Base-by-base conservation (phyloP, 306 rosid genomes). In the Castanospermum australe region DNA sequence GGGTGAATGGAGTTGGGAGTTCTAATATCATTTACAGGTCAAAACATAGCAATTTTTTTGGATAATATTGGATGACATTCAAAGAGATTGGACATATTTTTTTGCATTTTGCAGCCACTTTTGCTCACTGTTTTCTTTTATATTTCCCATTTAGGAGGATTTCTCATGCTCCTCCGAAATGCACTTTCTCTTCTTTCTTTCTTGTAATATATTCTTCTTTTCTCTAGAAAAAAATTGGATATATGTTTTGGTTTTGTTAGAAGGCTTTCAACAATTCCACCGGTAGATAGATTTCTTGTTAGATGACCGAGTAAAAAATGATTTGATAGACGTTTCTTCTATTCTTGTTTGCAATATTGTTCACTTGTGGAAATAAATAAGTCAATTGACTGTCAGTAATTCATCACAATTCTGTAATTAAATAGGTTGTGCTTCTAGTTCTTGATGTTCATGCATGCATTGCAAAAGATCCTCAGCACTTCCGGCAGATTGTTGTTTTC, bases 391-490 rank as follows among this genome's bases (percentile, higher is more conserved):
- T 21, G 2, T 73, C 38, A 47, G 71, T 62, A 70, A 83, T 67
- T 76, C 50, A 25, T 72, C 48, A 76, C 54, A 30, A 18, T 67
- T 73, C 13, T 70, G 44, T 55, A 48, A 74, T 57, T 77, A 54
- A 70, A 66, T 79, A 96, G 99, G 99, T 96, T 76, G 99, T 96
- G 77, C 98, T 96, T 67, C 91, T 96, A 75, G 99, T 93, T 84
- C 96, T 96, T 30, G 97, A 96, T 57, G 90, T 96, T 84, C 98
- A 91, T 82, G 99, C 99, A 15, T 88, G 94, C 88, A 96, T 96
- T 67, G 98, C 99, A 21, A 76, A 88, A 85, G 99, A 96, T 82
- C 87, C 78, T 74, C 90, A 83, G 61, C 98, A 93, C 87, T 96
- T 96, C 73, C 91, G 76, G 57, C 92, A 91, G 65, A 97, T 96